Conservation (phyloP, 352 stramenopile genomes). For the Paralagenidium karlingii region DNA sequence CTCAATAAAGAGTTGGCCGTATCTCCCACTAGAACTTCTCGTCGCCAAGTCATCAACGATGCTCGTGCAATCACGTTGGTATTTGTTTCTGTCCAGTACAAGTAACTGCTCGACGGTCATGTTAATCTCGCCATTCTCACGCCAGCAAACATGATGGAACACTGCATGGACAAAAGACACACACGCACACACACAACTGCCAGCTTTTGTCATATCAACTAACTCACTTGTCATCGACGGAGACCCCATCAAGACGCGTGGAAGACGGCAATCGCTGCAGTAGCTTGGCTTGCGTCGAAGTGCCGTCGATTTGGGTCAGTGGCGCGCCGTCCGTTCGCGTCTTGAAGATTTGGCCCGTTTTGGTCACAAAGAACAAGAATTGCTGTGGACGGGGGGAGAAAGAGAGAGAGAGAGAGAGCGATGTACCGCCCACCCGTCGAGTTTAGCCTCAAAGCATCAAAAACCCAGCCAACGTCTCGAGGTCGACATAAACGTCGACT, state of each 20-base stretch:
- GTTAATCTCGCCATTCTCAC: no score
- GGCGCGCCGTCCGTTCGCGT: not conserved
- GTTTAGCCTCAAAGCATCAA: not conserved
- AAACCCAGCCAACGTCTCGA: conserved; percentile 5
- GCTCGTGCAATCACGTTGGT: conserved; percentile 42
- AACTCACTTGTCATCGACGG: conserved; percentile 31
- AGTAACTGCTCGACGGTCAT: no score
- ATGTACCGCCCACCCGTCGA: not conserved
- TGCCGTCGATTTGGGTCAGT: not conserved
- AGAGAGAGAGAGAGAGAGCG: not conserved
- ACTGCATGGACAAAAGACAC: not conserved
- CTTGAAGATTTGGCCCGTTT: no score
- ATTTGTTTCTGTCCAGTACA: conserved; percentile 68
- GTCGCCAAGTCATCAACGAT: conserved; percentile 21
- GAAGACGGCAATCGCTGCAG: conserved; percentile 26
- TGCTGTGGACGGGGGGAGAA: not conserved
- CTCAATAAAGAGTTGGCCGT: conserved; percentile 36
- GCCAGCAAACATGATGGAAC: conserved; percentile 1
- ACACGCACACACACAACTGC: not conserved
- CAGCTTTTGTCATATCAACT: not conserved
- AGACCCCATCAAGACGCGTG: conserved; percentile 45
- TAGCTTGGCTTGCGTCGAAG: conserved; percentile 2
- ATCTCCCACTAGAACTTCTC: conserved; percentile 32
- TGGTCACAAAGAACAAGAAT: not conserved
- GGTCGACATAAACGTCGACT: conserved; percentile 2